Percentiles rank a stretch among this genome's conserved stretches.
Evolutionary conservation across 495 filamentous ascomycete genomes (phyloP).

Genomic region (Aspergillus saccharolyticus): DNA sequence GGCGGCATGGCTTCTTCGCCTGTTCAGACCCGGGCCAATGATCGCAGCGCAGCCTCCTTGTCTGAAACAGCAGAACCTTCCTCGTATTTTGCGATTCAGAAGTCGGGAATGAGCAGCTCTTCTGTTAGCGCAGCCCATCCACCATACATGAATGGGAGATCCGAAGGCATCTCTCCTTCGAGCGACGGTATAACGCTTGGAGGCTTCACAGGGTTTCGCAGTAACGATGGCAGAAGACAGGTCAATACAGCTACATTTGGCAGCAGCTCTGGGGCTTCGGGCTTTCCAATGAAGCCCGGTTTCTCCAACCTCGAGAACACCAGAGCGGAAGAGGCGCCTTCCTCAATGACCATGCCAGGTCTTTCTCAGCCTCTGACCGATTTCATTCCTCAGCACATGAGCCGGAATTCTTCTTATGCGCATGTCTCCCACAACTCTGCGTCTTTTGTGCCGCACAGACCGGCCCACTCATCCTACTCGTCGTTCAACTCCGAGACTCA

Average conservation of each 20-base stretch:
- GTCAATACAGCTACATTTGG: constrained; percentile 29
- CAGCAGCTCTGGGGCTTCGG: constrained; percentile 26
- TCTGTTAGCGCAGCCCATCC: constrained; percentile 25
- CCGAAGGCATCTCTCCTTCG: constrained; percentile 34
- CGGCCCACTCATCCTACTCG: constrained; percentile 30
- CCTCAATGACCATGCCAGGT: constrained; percentile 25
- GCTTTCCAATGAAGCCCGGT: constrained; percentile 30
- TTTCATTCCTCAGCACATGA: constrained; percentile 24
- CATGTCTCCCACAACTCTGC: constrained; percentile 39
- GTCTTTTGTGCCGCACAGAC: constrained; percentile 31
- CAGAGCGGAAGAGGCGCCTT: constrained; percentile 27
- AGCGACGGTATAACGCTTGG: constrained; percentile 32
- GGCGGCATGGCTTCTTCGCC: constrained; percentile 45
- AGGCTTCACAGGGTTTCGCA: constrained; percentile 21
- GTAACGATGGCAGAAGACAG: constrained; percentile 23
- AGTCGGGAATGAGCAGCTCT: constrained; percentile 25
- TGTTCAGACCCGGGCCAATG: constrained; percentile 39
- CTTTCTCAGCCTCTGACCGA: constrained; percentile 29
- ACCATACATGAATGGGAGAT: constrained; percentile 28
- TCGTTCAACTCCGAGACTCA: constrained; percentile 42
- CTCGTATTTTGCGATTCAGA: constrained; percentile 39
- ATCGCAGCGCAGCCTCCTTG: constrained; percentile 34
- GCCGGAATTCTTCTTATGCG: constrained; percentile 27
- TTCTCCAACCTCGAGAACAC: constrained; percentile 27
- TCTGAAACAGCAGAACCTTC: constrained; percentile 35